Base-by-base conservation (phyloP, 2,329 filamentous ascomycete genomes). In the Colletotrichum sp. region DNA sequence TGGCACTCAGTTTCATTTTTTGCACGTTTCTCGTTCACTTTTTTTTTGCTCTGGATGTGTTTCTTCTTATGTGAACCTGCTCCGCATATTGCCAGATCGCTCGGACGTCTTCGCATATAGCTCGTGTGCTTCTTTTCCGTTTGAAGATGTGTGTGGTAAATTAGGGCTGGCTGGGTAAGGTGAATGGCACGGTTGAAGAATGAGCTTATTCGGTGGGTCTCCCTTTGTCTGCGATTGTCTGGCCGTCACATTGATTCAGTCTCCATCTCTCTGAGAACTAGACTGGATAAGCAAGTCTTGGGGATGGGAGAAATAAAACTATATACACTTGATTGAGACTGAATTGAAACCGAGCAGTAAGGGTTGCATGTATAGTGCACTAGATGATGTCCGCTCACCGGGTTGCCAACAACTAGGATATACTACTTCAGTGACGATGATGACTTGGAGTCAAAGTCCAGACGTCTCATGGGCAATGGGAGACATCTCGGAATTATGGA, bases 221-320 rank as follows among this genome's bases (percentile, higher is more conserved):
- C 24, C 8, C 21, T 59, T 59, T 30, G 55, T 28, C 55, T 30
- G 43, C 43, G 43, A 21, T 24, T 24, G 43, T 21, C 43, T 52
- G 43, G 0, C 43, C 43, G n/a, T 52, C 43, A 13, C n/a, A 24
- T 52, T 52, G n/a, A 52, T 52, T 52, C 43, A 13, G n/a, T 21
- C 2, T 24, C 4, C 43, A 52, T 52, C 43, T 21, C 6, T 52
- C 2, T 52, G 43, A 52, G 43, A 7, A 52, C n/a, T 52, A 4
- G 43, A 1, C 43, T 21, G 4, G 12, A 13, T 7, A 21, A 13
- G n/a, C n/a, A 52, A 21, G 43, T 52, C 43, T 21, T 21, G 6
- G 0, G 43, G 0, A 13, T 21, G 18, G 6, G n/a, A 4, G 43
- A 4, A 13, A 13, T 0, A 13, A 13, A 12, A 12, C 0, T 21